These are phyloP conservation scores for Stevia rebaudiana DNA, from an alignment of 140 eudicot species.

Conservation along the genomic window DNA sequence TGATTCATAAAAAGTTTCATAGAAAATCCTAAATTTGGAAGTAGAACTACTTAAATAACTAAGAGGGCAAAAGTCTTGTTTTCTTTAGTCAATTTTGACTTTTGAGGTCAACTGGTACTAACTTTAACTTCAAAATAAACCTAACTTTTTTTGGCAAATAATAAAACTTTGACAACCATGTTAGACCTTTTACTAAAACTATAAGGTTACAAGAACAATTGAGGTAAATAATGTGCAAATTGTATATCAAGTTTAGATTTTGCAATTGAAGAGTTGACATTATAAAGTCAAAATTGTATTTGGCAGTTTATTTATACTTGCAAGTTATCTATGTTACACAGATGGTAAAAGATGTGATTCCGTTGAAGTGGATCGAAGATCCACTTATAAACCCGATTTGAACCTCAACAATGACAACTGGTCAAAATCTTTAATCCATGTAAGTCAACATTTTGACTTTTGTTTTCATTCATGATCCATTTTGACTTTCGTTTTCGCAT, in stretches of 20 bases:
- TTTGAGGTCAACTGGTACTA: slow-evolving; percentile 12
- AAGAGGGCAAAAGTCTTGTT: background rate
- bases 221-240: background rate
- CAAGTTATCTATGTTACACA: background rate
- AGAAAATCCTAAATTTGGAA: slow-evolving; percentile 9
- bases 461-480: background rate
- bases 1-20: slow-evolving; percentile 14
- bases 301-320: background rate
- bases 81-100: background rate
- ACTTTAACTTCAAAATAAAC: background rate
- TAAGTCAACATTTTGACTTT: slow-evolving; percentile 31
- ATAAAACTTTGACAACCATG: background rate
- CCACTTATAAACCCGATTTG: slow-evolving; percentile 38
- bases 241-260: background rate
- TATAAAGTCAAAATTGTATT: slow-evolving; percentile 21
- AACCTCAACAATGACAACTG: slow-evolving; percentile 18
- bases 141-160: background rate
- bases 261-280: slow-evolving; percentile 4
- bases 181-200: background rate
- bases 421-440: slow-evolving; percentile 34
- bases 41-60: slow-evolving; percentile 9
- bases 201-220: background rate
- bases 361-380: slow-evolving; percentile 42
- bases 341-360: slow-evolving; percentile 25
- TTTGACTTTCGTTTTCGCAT: background rate